A percentile compares a stretch with the other conserved stretches of the same genome.
These are phyloP conservation scores for Globisporangium abappressorium DNA, from an alignment of 352 stramenopile genomes.

Conservation along the genomic window DNA sequence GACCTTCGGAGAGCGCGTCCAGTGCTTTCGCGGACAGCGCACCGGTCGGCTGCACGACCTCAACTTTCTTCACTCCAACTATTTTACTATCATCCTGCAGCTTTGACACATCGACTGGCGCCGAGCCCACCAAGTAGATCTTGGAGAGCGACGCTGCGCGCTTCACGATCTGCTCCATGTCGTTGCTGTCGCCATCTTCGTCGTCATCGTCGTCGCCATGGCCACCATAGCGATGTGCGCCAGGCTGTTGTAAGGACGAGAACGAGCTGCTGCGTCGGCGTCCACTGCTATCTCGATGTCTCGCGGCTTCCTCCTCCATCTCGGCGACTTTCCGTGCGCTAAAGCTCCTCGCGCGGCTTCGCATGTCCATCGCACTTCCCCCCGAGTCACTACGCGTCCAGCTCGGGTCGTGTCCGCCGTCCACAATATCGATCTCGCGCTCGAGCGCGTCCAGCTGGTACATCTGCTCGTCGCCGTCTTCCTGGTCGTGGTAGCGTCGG, in stretches of 20 bases:
- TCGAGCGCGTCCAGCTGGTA: slow-evolving; percentile 20
- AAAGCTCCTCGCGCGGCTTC: slow-evolving; percentile 44
- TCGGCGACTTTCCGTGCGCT: slow-evolving; percentile 35
- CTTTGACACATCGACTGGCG: slow-evolving; percentile 77
- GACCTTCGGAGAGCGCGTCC: slow-evolving; percentile 69
- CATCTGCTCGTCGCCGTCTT: slow-evolving; percentile 10
- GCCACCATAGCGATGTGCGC: slow-evolving; percentile 7
- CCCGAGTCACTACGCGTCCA: slow-evolving; percentile 25
- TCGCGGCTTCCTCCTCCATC: slow-evolving; percentile 28
- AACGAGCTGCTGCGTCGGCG: slow-evolving; percentile 70
- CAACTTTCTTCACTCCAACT: slow-evolving; percentile 70
- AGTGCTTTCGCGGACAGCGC: slow-evolving; percentile 74
- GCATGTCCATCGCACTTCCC: slow-evolving; percentile 18
- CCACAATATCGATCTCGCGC: slow-evolving; percentile 27
- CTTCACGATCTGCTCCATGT: slow-evolving; percentile 55
- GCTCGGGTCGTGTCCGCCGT: slow-evolving; percentile 33
- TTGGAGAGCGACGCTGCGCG: slow-evolving; percentile 74
- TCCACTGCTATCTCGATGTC: slow-evolving; percentile 10
- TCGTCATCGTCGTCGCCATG: slow-evolving; percentile 11
- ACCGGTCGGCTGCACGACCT: slow-evolving; percentile 69
- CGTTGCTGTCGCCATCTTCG: slow-evolving; percentile 21
- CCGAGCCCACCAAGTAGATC: slow-evolving; percentile 81
- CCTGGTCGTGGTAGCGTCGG: slow-evolving; percentile 12
- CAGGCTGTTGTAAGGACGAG: slow-evolving; percentile 32
- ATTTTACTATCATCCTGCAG: slow-evolving; percentile 78